Evolutionary conservation across 345 rosid genomes (phyloP).

Genomic region (Salix brachista): DNA sequence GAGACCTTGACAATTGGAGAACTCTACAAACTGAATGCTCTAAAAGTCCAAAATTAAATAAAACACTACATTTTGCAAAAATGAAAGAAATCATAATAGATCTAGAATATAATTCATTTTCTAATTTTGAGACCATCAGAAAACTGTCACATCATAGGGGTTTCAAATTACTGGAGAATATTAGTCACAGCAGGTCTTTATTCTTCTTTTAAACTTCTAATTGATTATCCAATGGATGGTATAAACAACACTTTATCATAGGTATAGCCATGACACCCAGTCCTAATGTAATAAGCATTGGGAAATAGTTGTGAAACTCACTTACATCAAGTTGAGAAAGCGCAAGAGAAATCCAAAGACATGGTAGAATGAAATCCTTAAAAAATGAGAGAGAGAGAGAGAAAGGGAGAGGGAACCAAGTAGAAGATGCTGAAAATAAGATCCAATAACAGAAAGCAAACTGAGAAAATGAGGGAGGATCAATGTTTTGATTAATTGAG

Average conservation of each 20-base stretch:
- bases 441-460: not conserved
- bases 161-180: too few relatives aligned
- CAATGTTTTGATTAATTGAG: not conserved
- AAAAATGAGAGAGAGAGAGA: not conserved
- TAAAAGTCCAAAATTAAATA: not conserved
- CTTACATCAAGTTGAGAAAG: too few relatives aligned
- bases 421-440: not conserved
- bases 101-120: not conserved
- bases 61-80: not conserved
- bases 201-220: too few relatives aligned
- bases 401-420: not conserved
- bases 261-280: too few relatives aligned
- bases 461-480: not conserved
- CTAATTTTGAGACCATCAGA: not conserved
- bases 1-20: not conserved
- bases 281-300: too few relatives aligned
- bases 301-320: too few relatives aligned
- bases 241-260: too few relatives aligned
- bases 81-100: not conserved
- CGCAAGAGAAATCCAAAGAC: not conserved
- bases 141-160: too few relatives aligned
- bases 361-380: not conserved
- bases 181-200: too few relatives aligned
- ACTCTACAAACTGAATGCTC: not conserved
- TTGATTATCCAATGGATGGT: too few relatives aligned